Evolutionary conservation across 345 rosid species (phyloP).

Genomic region (Excoecaria agallocha): DNA sequence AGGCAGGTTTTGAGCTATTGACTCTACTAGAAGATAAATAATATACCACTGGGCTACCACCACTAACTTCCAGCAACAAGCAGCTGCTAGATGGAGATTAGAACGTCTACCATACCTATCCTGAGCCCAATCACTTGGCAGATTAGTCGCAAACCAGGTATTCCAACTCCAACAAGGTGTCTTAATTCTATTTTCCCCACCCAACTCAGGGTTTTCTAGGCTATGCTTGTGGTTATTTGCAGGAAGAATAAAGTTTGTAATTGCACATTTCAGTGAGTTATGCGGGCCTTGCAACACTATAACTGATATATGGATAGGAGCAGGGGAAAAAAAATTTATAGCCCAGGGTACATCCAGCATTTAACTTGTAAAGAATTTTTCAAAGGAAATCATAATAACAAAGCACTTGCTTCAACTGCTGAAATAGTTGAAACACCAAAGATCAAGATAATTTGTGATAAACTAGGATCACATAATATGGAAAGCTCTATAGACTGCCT

Average conservation of each 20-base stretch:
- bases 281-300: neutral
- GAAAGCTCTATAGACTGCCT: neutral
- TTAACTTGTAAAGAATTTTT: neutral
- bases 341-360: neutral
- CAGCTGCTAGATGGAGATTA: neutral
- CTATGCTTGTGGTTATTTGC: too few species aligned
- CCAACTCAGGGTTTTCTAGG: neutral
- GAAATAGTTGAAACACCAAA: neutral
- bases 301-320: neutral
- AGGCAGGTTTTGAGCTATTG: neutral
- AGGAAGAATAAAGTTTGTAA: neutral
- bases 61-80: neutral
- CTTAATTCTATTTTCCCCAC: neutral
- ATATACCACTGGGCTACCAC: neutral
- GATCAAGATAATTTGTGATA: neutral
- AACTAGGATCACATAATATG: neutral
- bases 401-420: neutral
- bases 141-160: neutral
- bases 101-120: neutral
- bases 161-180: neutral
- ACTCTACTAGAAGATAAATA: neutral
- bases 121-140: neutral
- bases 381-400: neutral
- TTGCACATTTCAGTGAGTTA: neutral
- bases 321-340: neutral